phyloP scores from a whole-genome alignment of 1,284 basidiomycete species.

The Neolentinus lepideus region DNA sequence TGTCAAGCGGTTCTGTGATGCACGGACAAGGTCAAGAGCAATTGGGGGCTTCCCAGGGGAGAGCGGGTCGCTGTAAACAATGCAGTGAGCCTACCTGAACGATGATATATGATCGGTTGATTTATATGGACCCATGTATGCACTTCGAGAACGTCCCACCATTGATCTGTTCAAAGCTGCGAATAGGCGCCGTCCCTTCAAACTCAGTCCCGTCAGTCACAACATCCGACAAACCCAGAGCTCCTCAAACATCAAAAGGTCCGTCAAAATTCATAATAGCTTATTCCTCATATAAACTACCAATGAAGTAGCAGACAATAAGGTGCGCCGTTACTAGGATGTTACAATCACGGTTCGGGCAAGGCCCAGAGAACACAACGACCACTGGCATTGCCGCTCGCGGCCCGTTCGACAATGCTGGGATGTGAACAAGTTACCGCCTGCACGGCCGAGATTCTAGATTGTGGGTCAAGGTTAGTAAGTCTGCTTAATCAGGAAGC shows the following conservation, averaged over 20 bases:
- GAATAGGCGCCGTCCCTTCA: neutral
- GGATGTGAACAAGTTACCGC: slow-evolving; percentile 85
- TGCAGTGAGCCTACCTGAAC: too few relatives aligned
- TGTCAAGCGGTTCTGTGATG: too few relatives aligned
- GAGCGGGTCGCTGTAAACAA: too few relatives aligned
- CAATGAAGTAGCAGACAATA: neutral
- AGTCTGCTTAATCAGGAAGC: neutral
- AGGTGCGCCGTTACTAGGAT: neutral
- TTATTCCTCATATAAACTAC: neutral
- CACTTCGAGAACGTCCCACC: neutral
- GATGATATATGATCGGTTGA: too few relatives aligned
- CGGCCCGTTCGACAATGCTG: slow-evolving; percentile 59
- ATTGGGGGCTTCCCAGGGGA: too few relatives aligned
- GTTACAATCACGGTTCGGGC: slow-evolving; percentile 11
- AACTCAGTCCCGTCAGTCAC: neutral
- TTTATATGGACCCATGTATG: neutral
- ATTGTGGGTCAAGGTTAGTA: slow-evolving; percentile 3
- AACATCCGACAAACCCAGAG: neutral
- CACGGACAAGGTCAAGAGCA: too few relatives aligned
- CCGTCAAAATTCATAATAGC: neutral
- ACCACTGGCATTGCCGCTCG: slow-evolving; percentile 70
- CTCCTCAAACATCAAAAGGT: neutral
- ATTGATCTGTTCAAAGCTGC: neutral
- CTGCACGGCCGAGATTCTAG: slow-evolving; percentile 70
- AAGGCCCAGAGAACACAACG: slow-evolving; percentile 77